Conservation (phyloP, 2,329 filamentous ascomycete species). For the Epichloe gansuensis region DNA sequence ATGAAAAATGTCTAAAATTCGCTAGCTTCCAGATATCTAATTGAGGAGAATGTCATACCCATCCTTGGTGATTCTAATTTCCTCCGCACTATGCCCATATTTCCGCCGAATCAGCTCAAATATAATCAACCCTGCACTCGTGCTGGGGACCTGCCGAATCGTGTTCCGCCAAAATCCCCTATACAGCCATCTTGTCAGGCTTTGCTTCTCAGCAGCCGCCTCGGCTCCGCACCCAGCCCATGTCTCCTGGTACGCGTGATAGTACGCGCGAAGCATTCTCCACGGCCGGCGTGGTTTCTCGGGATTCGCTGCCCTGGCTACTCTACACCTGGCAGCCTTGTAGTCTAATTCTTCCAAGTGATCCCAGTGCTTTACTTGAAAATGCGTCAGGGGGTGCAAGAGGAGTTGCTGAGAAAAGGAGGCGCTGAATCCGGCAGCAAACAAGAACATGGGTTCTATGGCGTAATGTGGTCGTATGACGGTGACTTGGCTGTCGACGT, state of each 20-base stretch:
- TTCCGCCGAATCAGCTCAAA: conserved; percentile 65
- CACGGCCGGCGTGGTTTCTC: conserved; percentile 25
- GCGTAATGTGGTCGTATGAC: conserved; percentile 63
- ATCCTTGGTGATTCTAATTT: conserved; percentile 52
- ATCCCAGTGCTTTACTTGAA: conserved; percentile 63
- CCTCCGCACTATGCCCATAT: conserved; percentile 51
- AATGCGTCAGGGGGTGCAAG: conserved; percentile 56
- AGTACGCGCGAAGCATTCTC: conserved; percentile 51
- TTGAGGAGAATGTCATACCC: conserved; percentile 57
- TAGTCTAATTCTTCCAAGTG: conserved; percentile 60
- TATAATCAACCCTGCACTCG: conserved; percentile 63
- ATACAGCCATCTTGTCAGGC: conserved; percentile 52
- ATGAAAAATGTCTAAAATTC: background rate
- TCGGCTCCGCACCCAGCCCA: conserved; percentile 45
- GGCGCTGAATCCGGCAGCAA: conserved; percentile 55
- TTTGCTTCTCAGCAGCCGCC: conserved; percentile 41
- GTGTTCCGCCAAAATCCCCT: conserved; percentile 61
- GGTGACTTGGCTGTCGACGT: conserved; percentile 14
- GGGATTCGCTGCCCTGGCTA: conserved; percentile 17
- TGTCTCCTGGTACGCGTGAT: conserved; percentile 57
- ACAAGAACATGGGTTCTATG: conserved; percentile 58
- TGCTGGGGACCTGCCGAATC: conserved; percentile 62
- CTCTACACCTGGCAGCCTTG: conserved; percentile 35
- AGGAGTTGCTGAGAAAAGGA: conserved; percentile 56
- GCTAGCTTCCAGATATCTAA: conserved; percentile 5